These are phyloP conservation scores for Penicillium sp. DNA, from an alignment of 2,329 filamentous ascomycete species.

Conservation along the genomic window DNA sequence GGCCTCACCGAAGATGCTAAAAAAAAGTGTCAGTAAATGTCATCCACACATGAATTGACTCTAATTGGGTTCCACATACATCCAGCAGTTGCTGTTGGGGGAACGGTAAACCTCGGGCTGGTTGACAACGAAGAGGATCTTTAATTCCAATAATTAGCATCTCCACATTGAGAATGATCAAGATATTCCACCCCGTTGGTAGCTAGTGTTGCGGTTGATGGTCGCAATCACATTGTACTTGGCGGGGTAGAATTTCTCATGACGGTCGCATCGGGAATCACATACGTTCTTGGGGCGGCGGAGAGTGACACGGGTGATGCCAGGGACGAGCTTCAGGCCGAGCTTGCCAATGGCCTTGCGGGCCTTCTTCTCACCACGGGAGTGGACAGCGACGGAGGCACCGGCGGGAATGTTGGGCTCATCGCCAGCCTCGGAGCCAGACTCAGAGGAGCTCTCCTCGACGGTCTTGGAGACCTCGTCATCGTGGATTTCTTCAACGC, in stretches of 20 bases:
- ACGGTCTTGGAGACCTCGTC: constrained; percentile 79
- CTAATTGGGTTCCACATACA: constrained; percentile 62
- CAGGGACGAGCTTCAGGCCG: constrained; percentile 90
- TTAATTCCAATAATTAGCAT: constrained; percentile 24
- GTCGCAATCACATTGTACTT: background rate
- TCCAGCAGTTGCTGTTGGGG: constrained; percentile 98
- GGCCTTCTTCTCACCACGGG: constrained; percentile 99
- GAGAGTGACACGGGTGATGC: constrained; percentile 97
- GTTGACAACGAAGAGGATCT: constrained; percentile 99
- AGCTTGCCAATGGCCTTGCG: constrained; percentile 99
- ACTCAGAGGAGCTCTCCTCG: constrained; percentile 58
- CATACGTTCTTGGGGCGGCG: constrained; percentile 98
- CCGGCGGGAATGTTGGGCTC: constrained; percentile 74
- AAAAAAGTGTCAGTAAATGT: constrained; percentile 27
- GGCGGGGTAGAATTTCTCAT: constrained; percentile 6
- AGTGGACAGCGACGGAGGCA: constrained; percentile 87
- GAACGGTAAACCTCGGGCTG: constrained; percentile 99
- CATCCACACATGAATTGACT: background rate
- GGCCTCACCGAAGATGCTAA: constrained; percentile 97
- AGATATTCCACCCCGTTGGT: background rate
- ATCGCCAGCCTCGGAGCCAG: constrained; percentile 52
- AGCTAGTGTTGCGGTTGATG: background rate
- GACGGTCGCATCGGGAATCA: constrained; percentile 32
- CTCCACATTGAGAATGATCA: background rate
- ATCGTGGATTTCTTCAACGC: constrained; percentile 95